Evolutionary conservation across 495 filamentous ascomycete species (phyloP), one percentile per base, ranked within the genome.

Genomic region (Bacidia rubella): DNA sequence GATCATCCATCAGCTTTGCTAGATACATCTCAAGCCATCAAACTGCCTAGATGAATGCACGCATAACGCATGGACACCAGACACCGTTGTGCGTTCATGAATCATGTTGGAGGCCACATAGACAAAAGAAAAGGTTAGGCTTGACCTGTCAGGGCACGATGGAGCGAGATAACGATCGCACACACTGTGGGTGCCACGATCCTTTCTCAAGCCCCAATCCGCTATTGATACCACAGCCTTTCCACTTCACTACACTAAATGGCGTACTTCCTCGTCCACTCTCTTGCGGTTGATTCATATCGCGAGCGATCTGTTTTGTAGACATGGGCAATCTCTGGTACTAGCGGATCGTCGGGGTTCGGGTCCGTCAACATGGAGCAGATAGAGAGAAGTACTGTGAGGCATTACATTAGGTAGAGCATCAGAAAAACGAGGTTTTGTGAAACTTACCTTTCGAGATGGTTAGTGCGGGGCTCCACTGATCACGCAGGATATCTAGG

Each of bases 331-430:
- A 98, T 97, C 73, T 98, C 92, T 49, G 92, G 92, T 47, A 98
- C 92, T 53, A 98, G 81, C 55, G 92, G 92, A 69, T 98, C 92
- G 65, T 98, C 92, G 43, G 92, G 92, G 78, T 98, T 98, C 58
- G 92, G 92, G 71, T 98, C 92, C 62, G 93, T 98, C 63, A 98
- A 80, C 93, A 98, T 97, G 38, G 92, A 98, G 77, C 92, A 98
- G 74, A 98, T 98, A 23, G 93, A 97, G 52, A 98, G 83, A 43
- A 98, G 76, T 44, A 98, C 92, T 96, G 27, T 17, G 2, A 19
- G 20, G 22, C 7, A 50, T n/a, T 38, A 12, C 23, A 0, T 49
- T 32, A 10, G 19, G 11, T 50, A 29, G 47, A 38, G 4, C 2
- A 25, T 3, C 1, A 20, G 24, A 32, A 20, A 5, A 19, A 7